Base-by-base conservation (phyloP, 768 basidiomycete species). In the Boletus pseudo-olivaceus region DNA sequence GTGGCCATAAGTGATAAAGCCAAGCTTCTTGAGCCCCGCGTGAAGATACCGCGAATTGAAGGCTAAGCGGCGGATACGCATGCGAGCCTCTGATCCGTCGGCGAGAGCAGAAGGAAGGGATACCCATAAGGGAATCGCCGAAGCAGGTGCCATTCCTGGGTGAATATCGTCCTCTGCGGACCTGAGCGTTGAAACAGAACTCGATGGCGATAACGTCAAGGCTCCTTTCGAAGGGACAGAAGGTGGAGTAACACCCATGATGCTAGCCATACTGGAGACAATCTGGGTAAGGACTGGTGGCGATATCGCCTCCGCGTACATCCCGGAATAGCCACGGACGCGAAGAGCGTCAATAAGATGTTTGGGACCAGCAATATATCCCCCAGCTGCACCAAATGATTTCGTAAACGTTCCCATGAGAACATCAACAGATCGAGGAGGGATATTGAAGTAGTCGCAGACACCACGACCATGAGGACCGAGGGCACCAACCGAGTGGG, bases 351-450 rank as follows among this genome's bases (percentile, higher is more conserved):
- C 87, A 59, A 98, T 87, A 56, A 96, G 75, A 2, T 76, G 70
- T 64, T 91, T 94, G 61, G 75, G 83, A 7, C 94, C 95, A 4
- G 95, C 81, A 57, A 99, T 87, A 73, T 98, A 98, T 4, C 97
- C 96, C 43, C 96, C 96, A 0, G 94, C 88, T 1, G 93, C 90
- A 51, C 92, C 93, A 64, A 95, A 95, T 0, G 90, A 92, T 70
- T 92, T 93, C 26, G 96, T 99, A 71, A 99, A 97, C 0, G 97
- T 99, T 46, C 97, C 97, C 97, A 99, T 99, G 57, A 97, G 82
- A 57, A 99, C 80, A 66, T 99, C 97, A 58, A 98, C 81, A 8
- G 78, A 78, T 3, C 80, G 78, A 11, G 97, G 93, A 59, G 88
- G 75, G 54, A 98, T 75, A 45, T 82, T 83, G 69, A 96, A 99